Conservation (phyloP, 495 filamentous ascomycete genomes). For the Talaromyces proteolyticus region DNA sequence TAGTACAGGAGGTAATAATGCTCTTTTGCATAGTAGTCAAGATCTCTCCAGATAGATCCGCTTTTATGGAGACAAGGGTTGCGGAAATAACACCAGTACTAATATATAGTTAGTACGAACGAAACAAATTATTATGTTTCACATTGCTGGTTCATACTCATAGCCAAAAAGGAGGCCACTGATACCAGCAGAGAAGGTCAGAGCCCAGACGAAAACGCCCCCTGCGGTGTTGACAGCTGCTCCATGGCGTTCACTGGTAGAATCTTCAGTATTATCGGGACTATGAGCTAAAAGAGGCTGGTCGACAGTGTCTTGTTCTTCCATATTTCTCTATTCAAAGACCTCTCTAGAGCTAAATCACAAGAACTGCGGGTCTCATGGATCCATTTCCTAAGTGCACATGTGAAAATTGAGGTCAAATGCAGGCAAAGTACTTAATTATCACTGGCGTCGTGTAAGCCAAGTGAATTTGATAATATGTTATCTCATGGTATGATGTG, state of each 20-base stretch:
- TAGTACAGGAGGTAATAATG: constrained; percentile 76
- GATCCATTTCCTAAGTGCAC: not conserved
- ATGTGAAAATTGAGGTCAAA: no score
- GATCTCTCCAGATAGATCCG: constrained; percentile 60
- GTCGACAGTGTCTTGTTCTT: constrained; percentile 1
- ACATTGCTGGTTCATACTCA: constrained; percentile 35
- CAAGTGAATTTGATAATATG: no score
- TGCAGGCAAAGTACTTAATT: no score
- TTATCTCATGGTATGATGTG: no score
- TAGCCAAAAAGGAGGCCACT: constrained; percentile 87
- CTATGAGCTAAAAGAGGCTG: constrained; percentile 6
- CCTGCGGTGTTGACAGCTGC: constrained; percentile 14
- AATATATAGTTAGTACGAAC: constrained; percentile 5
- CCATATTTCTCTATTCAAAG: not conserved
- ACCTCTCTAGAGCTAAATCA: not conserved
- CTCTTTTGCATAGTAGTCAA: constrained; percentile 76
- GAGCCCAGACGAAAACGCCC: constrained; percentile 58
- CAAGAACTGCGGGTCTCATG: not conserved
- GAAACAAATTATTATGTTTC: constrained; percentile 1
- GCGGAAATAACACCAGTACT: constrained; percentile 91
- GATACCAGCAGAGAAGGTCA: constrained; percentile 77
- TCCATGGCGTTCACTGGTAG: constrained; percentile 8
- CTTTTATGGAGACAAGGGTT: constrained; percentile 72
- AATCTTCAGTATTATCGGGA: constrained; percentile 8
- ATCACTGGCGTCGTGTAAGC: no score